Evolutionary conservation across 805 yeast genomes (phyloP).

Genomic region (Blastobotrys chiropterorum): DNA sequence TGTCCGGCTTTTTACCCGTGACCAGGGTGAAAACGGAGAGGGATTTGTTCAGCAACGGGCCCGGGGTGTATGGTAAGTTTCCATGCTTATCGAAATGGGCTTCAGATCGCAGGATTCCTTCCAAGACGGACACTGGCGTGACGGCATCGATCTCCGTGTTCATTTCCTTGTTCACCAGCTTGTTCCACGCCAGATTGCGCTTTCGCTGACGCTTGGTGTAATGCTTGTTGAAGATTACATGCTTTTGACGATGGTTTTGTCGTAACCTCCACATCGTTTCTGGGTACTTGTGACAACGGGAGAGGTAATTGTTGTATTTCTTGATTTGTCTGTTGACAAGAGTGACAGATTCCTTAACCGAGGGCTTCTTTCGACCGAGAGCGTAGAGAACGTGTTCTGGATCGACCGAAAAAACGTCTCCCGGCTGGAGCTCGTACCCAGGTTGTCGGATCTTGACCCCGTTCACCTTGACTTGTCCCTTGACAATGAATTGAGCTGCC

Average conservation of each 20-base stretch:
- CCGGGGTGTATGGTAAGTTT: constrained; percentile 13
- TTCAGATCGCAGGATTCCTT: constrained; percentile 22
- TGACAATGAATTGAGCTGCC: constrained; percentile 80
- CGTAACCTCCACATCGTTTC: constrained; percentile 44
- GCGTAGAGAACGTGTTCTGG: constrained; percentile 85
- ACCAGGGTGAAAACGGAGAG: constrained; percentile 20
- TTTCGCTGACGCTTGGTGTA: constrained; percentile 8
- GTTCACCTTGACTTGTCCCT: constrained; percentile 79
- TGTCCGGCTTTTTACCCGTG: constrained; percentile 23
- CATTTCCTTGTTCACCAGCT: constrained; percentile 38
- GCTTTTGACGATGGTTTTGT: constrained; percentile 20
- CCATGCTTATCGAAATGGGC: constrained; percentile 15
- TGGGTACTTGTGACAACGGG: constrained; percentile 51
- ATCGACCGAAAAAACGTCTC: constrained; percentile 78
- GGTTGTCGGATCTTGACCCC: constrained; percentile 77
- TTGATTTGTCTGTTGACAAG: constrained; percentile 67
- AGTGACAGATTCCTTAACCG: constrained; percentile 57
- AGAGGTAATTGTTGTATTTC: constrained; percentile 70
- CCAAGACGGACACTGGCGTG: constrained; percentile 30
- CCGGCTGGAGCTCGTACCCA: constrained; percentile 67
- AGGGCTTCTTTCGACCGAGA: constrained; percentile 79
- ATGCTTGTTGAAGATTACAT: constrained; percentile 16
- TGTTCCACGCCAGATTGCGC: constrained; percentile 32
- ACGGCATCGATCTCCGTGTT: constrained; percentile 28
- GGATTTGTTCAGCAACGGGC: constrained; percentile 13